Conservation (phyloP, 345 rosid genomes). For the Ceriops zippeliana region DNA sequence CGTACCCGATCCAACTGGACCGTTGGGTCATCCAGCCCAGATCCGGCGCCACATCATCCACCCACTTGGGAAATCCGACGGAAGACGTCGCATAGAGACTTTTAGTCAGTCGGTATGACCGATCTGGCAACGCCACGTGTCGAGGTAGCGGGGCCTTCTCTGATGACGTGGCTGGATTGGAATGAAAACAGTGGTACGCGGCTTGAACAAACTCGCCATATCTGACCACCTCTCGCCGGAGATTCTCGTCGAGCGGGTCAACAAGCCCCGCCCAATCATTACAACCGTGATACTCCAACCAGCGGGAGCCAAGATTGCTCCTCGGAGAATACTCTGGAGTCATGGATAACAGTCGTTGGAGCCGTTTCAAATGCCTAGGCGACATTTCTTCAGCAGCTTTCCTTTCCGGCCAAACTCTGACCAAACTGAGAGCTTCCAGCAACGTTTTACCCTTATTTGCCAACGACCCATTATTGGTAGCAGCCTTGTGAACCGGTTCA, state of each 20-base stretch:
- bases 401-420: conserved; percentile 75
- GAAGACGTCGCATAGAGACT: conserved; percentile 88
- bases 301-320: conserved; percentile 65
- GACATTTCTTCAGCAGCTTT: conserved; percentile 94
- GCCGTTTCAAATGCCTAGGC: conserved; percentile 63
- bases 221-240: conserved; percentile 57
- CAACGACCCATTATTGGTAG: conserved; percentile 7
- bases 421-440: conserved; percentile 54
- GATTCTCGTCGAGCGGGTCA: conserved; percentile 60
- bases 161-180: conserved; percentile 63
- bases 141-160: conserved; percentile 47
- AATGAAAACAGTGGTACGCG: conserved; percentile 64
- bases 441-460: conserved; percentile 22
- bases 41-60: conserved; percentile 76
- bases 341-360: conserved; percentile 66
- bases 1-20: conserved; percentile 91
- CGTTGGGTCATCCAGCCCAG: conserved; percentile 92
- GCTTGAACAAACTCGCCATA: conserved; percentile 57
- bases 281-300: conserved; percentile 65
- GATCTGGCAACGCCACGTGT: conserved; percentile 64
- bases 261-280: conserved; percentile 47
- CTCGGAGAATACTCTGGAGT: conserved; percentile 78
- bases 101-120: conserved; percentile 65
- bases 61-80: conserved; percentile 76
- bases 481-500: conserved; percentile 6